Percentiles rank a stretch among this genome's conserved stretches.
phyloP scores from a whole-genome alignment of 1,139 yeast species.

The Hyphopichia buzzinii region DNA sequence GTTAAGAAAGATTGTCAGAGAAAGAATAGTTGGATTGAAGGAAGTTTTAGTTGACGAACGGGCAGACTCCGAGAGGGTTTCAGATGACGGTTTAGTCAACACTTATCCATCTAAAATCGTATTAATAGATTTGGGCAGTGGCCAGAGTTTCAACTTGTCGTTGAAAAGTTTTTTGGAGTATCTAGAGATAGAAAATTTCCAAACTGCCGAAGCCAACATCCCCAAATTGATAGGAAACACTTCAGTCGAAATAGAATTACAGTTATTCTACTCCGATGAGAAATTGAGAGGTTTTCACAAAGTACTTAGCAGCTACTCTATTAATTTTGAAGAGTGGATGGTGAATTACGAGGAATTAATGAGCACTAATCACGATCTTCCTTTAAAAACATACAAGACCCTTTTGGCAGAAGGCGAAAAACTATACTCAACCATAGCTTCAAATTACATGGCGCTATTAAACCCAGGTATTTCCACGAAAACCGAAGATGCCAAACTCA shows the following conservation, averaged over 20 bases:
- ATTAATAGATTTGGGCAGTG: constrained; percentile 27
- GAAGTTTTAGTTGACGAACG: constrained; percentile 38
- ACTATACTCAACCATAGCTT: constrained; percentile 35
- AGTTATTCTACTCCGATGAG: constrained; percentile 52
- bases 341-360: constrained; percentile 41
- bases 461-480: constrained; percentile 8
- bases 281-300: constrained; percentile 37
- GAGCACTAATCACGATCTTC: constrained; percentile 41
- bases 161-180: constrained; percentile 40
- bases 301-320: constrained; percentile 34
- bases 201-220: background rate
- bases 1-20: constrained; percentile 35
- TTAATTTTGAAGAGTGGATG: constrained; percentile 54
- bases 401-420: constrained; percentile 58
- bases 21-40: constrained; percentile 23
- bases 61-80: constrained; percentile 34
- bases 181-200: constrained; percentile 7
- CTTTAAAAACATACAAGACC: constrained; percentile 44
- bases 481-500: constrained; percentile 13
- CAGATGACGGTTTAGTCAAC: constrained; percentile 51
- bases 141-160: constrained; percentile 39
- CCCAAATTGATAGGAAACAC: constrained; percentile 14
- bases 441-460: constrained; percentile 10
- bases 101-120: constrained; percentile 55
- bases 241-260: constrained; percentile 38